A percentile compares a stretch with the other conserved stretches of the same genome.
These are phyloP conservation scores for Aristolochia californica DNA, from an alignment of 164 flowering plant genomes.

Conservation along the genomic window DNA sequence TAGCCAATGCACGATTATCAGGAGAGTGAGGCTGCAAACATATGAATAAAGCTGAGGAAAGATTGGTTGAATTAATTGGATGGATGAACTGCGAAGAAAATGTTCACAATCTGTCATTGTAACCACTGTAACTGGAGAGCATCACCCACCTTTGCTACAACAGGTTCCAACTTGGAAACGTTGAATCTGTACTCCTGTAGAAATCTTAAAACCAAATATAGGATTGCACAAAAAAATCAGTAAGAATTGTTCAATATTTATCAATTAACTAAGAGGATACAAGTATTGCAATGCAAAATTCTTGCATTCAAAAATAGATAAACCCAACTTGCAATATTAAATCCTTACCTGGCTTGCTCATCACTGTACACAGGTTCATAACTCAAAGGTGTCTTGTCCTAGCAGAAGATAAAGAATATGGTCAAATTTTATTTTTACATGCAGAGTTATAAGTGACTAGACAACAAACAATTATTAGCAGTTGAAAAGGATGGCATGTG, in stretches of 20 bases:
- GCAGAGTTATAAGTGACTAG: background rate
- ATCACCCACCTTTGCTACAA: constrained; percentile 86
- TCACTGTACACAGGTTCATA: constrained; percentile 92
- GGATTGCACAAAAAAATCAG: background rate
- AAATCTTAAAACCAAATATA: constrained; percentile 3
- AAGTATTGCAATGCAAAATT: background rate
- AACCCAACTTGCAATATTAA: background rate
- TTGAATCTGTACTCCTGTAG: constrained; percentile 63
- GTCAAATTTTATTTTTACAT: background rate
- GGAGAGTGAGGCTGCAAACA: constrained; percentile 94
- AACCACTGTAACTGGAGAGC: background rate
- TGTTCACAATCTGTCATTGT: too few relatives aligned
- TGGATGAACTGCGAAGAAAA: too few relatives aligned
- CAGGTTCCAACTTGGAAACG: constrained; percentile 82
- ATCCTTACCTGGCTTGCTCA: constrained; percentile 60
- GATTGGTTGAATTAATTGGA: background rate
- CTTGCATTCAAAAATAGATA: too few relatives aligned
- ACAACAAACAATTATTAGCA: background rate
- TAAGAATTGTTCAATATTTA: background rate
- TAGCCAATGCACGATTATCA: constrained; percentile 88
- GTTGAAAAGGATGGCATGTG: too few relatives aligned
- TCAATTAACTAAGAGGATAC: background rate
- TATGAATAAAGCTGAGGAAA: background rate
- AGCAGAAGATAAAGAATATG: constrained; percentile 4
- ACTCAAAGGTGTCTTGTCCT: constrained; percentile 74